Evolutionary conservation across 371 early-diverging fungal genomes (phyloP), one percentile per base, ranked within the genome.

Genomic region (Mucor irregularis): DNA sequence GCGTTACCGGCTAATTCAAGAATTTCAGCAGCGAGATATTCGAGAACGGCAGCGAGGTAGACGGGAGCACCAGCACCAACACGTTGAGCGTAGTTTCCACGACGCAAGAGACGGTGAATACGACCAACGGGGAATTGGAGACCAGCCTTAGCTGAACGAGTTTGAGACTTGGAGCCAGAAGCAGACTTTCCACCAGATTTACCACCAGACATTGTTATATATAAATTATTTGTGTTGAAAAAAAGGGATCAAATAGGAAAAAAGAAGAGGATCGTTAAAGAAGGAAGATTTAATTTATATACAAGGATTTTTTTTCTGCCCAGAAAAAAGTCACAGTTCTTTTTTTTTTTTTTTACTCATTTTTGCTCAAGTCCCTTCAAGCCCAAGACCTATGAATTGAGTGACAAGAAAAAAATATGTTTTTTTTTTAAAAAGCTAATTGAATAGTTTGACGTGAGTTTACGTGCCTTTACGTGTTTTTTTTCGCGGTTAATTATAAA

Each of bases 61-160:
- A 94, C 94, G 66, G 93, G 93, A 46, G 94, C 92, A 78, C 91
- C 89, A 62, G 91, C 91, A 76, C 91, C 92, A 56, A 94, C 86
- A 82, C 94, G 90, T 74, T 89, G 91, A 61, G 94, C 92, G 70
- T 94, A 94, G 89, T 93, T 93, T 62, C 94, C 93, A 78, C 90
- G 90, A 73, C 94, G 88, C 50, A 96, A 80, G 51, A 90, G 88
- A 86, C 96, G 91, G 79, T 95, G 95, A 71, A 97, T 89, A 91
- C 97, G 94, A 74, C 94, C 95, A 65, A 93, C 95, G 61, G 97
- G 97, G 89, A 95, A 95, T 74, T 93, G 91, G 64, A 92, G 89
- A 78, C 93, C 93, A 64, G 92, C 92, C 76, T 90, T 89, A 65
- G 86, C 64, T 29, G 94, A 93, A 67, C 90, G 80, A 52, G 83